These are phyloP conservation scores for Talaromyces amestolkiae DNA, from an alignment of 2,329 filamentous ascomycete genomes.

Conservation along the genomic window DNA sequence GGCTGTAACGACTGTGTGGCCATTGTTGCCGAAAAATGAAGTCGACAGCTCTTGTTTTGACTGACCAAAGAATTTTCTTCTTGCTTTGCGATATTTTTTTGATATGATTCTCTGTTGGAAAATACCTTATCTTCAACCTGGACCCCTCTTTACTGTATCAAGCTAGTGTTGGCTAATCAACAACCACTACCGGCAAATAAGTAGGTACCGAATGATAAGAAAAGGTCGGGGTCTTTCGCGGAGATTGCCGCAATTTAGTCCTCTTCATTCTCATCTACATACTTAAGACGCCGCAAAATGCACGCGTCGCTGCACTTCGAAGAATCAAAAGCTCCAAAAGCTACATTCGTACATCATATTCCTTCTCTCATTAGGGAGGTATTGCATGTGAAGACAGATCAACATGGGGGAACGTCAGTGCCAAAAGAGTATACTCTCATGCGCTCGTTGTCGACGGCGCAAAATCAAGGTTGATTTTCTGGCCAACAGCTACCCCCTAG, in stretches of 20 bases:
- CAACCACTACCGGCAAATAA: background rate
- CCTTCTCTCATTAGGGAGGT: background rate
- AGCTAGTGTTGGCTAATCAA: background rate
- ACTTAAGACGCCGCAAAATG: background rate
- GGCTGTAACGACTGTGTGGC: background rate
- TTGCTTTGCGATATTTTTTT: background rate
- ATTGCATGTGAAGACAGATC: background rate
- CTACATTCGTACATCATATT: background rate
- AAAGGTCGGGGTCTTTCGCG: background rate
- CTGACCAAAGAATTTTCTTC: background rate
- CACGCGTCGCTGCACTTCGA: background rate
- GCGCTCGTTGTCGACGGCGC: conserved; percentile 26
- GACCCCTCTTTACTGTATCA: background rate
- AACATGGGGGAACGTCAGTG: conserved; percentile 21
- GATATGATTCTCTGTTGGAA: background rate
- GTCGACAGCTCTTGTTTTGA: background rate
- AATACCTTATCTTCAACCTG: background rate
- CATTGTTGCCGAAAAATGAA: background rate
- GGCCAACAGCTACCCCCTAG: no score
- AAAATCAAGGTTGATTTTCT: conserved; percentile 25
- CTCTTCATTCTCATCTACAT: background rate
- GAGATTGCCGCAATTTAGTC: background rate
- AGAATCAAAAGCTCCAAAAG: background rate
- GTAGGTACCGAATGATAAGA: background rate
- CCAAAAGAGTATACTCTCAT: conserved; percentile 28